Conservation (phyloP, 768 basidiomycete genomes). For the Filobasidium wieringae region DNA sequence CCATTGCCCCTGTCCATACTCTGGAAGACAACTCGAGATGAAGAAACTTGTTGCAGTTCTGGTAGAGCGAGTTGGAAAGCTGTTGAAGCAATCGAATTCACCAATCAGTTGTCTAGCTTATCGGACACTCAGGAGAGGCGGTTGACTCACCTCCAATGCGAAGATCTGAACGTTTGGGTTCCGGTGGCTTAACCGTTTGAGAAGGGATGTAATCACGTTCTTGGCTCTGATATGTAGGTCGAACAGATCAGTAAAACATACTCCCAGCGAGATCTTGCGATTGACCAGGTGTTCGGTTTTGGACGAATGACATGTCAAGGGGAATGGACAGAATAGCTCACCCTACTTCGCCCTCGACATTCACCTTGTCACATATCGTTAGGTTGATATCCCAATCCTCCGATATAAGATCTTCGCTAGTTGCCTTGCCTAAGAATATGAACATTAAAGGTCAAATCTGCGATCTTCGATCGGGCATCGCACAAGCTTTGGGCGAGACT, state of each 20-base stretch:
- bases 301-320: no score
- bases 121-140: not conserved
- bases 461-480: no score
- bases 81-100: conserved; percentile 15
- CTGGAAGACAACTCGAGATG: conserved; percentile 78
- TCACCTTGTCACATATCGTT: conserved; percentile 91
- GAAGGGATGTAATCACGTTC: conserved; percentile 65
- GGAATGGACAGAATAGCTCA: no score
- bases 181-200: conserved; percentile 84
- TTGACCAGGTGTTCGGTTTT: no score
- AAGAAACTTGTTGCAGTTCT: conserved; percentile 73
- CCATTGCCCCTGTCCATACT: conserved; percentile 79
- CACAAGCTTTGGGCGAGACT: no score
- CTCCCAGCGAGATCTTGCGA: no score
- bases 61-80: conserved; percentile 75
- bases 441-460: no score
- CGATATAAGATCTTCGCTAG: conserved; percentile 87
- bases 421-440: conserved; percentile 63
- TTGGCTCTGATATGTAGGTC: conserved; percentile 55
- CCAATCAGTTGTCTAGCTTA: not conserved
- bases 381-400: conserved; percentile 95
- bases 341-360: conserved; percentile 78
- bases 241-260: not conserved
- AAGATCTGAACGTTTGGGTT: conserved; percentile 96
- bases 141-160: conserved; percentile 51